A percentile compares a stretch with the other conserved stretches of the same genome.
Evolutionary conservation across 805 yeast species (phyloP).

Genomic region (Candida palmyrensis): DNA sequence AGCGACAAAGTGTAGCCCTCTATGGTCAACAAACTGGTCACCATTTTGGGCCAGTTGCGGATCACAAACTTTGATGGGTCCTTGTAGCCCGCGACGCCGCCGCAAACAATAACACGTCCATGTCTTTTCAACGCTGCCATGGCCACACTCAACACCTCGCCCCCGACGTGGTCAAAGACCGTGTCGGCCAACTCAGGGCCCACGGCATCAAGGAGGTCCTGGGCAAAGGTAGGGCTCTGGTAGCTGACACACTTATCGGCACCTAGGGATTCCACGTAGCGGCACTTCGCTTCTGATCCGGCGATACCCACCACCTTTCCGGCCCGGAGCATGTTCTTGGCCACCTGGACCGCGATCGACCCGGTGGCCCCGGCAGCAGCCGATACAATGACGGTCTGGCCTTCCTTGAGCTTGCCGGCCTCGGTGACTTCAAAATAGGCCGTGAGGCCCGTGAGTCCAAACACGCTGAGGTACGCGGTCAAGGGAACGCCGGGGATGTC

Average conservation of each 20-base stretch:
- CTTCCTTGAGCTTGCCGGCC: constrained; percentile 12
- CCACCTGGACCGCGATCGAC: constrained; percentile 25
- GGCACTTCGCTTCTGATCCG: constrained; percentile 14
- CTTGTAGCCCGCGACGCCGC: constrained; percentile 27
- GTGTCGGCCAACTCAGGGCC: constrained; percentile 23
- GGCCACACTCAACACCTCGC: constrained; percentile 15
- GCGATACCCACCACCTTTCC: constrained; percentile 27
- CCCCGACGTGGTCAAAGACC: constrained; percentile 22
- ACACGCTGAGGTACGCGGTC: constrained; percentile 18
- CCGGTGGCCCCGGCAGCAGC: constrained; percentile 33
- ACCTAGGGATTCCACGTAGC: constrained; percentile 19
- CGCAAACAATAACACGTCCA: constrained; percentile 24
- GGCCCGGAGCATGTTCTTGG: constrained; percentile 22
- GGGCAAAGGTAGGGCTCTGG: constrained; percentile 7
- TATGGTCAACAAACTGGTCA: constrained; percentile 13
- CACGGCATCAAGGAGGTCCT: constrained; percentile 23
- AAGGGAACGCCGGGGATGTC: constrained; percentile 13
- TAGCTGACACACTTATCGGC: constrained; percentile 19
- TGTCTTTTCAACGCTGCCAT: constrained; percentile 11
- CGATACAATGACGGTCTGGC: constrained; percentile 21
- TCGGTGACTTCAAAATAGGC: constrained; percentile 24
- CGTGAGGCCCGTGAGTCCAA: constrained; percentile 26
- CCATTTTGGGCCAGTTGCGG: constrained; percentile 18
- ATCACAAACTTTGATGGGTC: constrained; percentile 14
- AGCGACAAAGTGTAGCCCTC: constrained; percentile 19